phyloP scores from a whole-genome alignment of 208 protist species.

The Acanthamoeba lenticulata region DNA sequence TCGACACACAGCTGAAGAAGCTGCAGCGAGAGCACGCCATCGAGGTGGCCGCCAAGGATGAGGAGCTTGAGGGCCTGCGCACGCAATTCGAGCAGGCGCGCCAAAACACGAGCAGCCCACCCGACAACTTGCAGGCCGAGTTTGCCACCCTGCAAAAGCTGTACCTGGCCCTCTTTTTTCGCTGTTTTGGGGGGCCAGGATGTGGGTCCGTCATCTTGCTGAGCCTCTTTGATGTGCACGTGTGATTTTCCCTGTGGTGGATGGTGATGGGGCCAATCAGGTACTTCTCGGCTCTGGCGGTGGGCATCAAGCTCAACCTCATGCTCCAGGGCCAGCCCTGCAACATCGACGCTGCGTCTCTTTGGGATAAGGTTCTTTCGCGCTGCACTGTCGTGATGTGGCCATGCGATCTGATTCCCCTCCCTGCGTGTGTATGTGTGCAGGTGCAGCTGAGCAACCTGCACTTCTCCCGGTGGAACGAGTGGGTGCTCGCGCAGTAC shows the following conservation, averaged over 20 bases:
- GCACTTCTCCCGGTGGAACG: not conserved
- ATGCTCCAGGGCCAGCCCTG: not conserved
- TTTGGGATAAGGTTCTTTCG: not conserved
- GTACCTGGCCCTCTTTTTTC: not conserved
- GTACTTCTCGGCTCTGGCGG: conserved; percentile 29
- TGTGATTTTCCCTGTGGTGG: not conserved
- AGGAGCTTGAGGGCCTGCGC: not conserved
- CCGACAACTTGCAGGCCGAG: not conserved
- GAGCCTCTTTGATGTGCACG: not conserved
- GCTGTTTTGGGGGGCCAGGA: not conserved
- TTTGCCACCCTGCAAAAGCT: not conserved
- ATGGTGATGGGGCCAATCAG: too few species aligned
- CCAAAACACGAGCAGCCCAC: not conserved
- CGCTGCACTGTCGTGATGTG: not conserved
- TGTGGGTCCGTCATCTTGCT: not conserved
- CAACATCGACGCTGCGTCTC: not conserved
- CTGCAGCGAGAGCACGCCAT: conserved; percentile 14
- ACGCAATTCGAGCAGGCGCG: not conserved
- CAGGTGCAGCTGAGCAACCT: not conserved
- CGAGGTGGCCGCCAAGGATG: not conserved
- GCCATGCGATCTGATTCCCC: not conserved
- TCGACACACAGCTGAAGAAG: not conserved
- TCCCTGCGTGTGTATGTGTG: not conserved
- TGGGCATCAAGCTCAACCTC: conserved; percentile 57
- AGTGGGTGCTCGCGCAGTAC: not conserved